phyloP scores from a whole-genome alignment of 1,284 basidiomycete species.

The Cutaneotrichosporon cutaneum region DNA sequence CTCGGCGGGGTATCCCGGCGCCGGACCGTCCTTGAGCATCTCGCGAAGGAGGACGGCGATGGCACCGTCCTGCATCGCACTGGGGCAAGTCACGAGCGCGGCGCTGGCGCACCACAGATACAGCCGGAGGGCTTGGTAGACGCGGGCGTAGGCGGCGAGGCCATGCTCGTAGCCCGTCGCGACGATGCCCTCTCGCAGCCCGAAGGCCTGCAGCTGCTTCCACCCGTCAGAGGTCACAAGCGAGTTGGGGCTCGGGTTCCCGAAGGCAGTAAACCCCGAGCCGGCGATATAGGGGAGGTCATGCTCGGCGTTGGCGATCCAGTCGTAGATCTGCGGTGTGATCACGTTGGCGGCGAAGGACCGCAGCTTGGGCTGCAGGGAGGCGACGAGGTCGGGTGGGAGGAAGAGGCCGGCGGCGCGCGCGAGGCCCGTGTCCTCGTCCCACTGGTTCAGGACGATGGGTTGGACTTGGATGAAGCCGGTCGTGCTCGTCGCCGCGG shows the following conservation, averaged over 20 bases:
- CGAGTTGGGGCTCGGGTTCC: slow-evolving; percentile 7
- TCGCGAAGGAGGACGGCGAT: slow-evolving; percentile 13
- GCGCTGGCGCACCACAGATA: slow-evolving; percentile 15
- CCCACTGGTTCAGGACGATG: slow-evolving; percentile 13
- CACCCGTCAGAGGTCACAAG: slow-evolving; percentile 22
- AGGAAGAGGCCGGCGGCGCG: slow-evolving; percentile 15
- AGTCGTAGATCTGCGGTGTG: background rate
- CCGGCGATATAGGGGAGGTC: slow-evolving; percentile 17
- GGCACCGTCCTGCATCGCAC: slow-evolving; percentile 25
- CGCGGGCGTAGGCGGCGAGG: slow-evolving; percentile 12
- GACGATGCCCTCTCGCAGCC: slow-evolving; percentile 21
- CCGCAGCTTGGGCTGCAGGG: background rate
- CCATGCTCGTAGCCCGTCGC: slow-evolving; percentile 15
- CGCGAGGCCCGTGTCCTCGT: slow-evolving; percentile 14
- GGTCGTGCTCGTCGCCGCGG: slow-evolving; percentile 14
- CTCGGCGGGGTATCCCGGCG: background rate
- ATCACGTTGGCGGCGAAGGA: slow-evolving; percentile 11
- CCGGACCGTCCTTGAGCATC: background rate
- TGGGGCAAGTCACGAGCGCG: slow-evolving; percentile 15
- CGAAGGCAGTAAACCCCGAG: slow-evolving; percentile 18
- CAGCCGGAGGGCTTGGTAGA: slow-evolving; percentile 15
- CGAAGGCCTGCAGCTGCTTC: slow-evolving; percentile 23
- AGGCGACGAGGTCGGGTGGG: background rate
- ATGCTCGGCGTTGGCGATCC: slow-evolving; percentile 19
- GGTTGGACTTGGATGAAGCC: slow-evolving; percentile 22